Conservation (phyloP, 2,329 filamentous ascomycete genomes). For the Fusarium anthophilum region DNA sequence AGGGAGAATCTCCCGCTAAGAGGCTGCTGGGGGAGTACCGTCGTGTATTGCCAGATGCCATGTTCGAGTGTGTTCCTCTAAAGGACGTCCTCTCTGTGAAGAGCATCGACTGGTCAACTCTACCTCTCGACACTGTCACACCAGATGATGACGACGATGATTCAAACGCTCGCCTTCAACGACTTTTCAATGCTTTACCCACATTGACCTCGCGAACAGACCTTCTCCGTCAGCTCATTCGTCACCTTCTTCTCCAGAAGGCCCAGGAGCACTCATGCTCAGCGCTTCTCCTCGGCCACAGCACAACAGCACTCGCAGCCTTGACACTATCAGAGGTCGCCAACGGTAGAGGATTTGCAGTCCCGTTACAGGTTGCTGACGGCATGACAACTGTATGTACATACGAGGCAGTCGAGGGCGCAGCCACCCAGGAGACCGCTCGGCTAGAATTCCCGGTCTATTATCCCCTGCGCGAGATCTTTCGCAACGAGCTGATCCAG, state of each 20-base stretch:
- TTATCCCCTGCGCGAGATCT: conserved; percentile 85
- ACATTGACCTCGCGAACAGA: conserved; percentile 82
- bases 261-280: conserved; percentile 70
- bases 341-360: conserved; percentile 85
- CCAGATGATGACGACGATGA: conserved; percentile 16
- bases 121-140: conserved; percentile 46
- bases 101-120: conserved; percentile 63
- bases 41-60: conserved; percentile 71
- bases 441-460: conserved; percentile 61
- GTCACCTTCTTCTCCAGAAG: conserved; percentile 73
- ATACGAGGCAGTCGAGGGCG: conserved; percentile 40
- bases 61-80: conserved; percentile 71
- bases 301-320: conserved; percentile 87
- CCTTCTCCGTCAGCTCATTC: conserved; percentile 74
- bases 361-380: conserved; percentile 86
- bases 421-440: conserved; percentile 26
- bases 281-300: conserved; percentile 83
- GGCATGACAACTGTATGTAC: conserved; percentile 59
- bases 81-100: conserved; percentile 65
- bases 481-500: conserved; percentile 79
- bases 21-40: conserved; percentile 63
- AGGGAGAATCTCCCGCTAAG: conserved; percentile 47
- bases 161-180: conserved; percentile 58
- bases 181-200: conserved; percentile 68
- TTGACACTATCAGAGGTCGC: conserved; percentile 87